Evolutionary conservation across 371 early-diverging fungal genomes (phyloP).

Genomic region (Nematocida homosporus): DNA sequence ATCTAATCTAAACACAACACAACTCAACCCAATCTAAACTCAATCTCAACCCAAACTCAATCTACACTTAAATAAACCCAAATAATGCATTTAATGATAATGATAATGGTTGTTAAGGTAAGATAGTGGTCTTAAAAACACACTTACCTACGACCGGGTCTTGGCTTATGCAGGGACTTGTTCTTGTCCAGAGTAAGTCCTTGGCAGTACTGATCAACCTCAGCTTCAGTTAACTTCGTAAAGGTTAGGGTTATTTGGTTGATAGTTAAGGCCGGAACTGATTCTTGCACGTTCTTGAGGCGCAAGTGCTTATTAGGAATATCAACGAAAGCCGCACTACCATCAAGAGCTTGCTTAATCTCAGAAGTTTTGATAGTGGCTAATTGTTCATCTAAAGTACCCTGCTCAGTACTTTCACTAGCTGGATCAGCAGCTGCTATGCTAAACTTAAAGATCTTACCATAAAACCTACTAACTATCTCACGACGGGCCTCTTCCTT

Average conservation of each 20-base stretch:
- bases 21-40: too few relatives aligned
- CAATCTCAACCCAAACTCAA: too few relatives aligned
- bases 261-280: background rate
- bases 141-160: background rate
- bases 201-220: conserved; percentile 39
- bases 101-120: too few relatives aligned
- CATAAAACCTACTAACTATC: conserved; percentile 50
- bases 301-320: conserved; percentile 56
- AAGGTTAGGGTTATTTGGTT: background rate
- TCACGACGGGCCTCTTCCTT: conserved; percentile 37
- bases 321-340: conserved; percentile 66
- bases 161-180: background rate
- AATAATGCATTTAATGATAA: too few relatives aligned
- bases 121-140: too few relatives aligned
- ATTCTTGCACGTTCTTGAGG: conserved; percentile 60
- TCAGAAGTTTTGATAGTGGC: conserved; percentile 56
- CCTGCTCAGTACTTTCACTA: background rate
- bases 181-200: conserved; percentile 17
- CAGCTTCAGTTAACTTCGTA: conserved; percentile 2
- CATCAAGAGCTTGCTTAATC: conserved; percentile 11
- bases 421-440: background rate
- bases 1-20: too few relatives aligned
- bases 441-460: background rate
- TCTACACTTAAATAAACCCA: too few relatives aligned
- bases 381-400: conserved; percentile 40